A percentile compares a stretch with the other conserved stretches of the same genome.
Conservation (phyloP, 2,329 filamentous ascomycete species). For the Fusarium luffae region DNA sequence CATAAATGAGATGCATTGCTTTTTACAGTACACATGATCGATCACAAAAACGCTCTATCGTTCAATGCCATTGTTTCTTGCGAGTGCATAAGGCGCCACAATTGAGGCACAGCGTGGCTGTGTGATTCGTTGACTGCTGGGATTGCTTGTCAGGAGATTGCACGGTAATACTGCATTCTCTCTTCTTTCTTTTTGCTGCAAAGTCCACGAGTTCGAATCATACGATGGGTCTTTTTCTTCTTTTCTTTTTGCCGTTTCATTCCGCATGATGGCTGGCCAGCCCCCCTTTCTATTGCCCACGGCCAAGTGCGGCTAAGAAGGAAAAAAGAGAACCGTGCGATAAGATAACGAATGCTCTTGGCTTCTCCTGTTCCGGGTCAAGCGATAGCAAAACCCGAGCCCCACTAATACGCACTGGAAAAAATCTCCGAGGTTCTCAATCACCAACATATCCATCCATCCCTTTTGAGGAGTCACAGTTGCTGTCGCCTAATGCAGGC, state of each 20-base stretch:
- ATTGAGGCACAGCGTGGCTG: neutral
- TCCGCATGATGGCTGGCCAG: neutral
- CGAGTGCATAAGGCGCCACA: neutral
- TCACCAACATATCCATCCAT: constrained; percentile 1
- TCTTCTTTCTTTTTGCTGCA: neutral
- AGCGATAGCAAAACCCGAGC: constrained; percentile 1
- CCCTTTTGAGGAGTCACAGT: constrained; percentile 4
- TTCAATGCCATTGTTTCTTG: neutral
- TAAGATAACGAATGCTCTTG: constrained; percentile 6
- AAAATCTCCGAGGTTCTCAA: constrained; percentile 18
- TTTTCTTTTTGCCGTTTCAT: neutral
- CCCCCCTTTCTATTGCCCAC: neutral
- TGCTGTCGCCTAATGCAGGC: neutral
- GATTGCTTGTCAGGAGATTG: neutral
- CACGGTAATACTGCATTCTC: neutral
- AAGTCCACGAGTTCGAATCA: neutral
- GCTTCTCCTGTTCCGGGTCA: constrained; percentile 1
- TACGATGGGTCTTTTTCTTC: neutral
- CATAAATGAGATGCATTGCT: neutral
- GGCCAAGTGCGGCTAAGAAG: neutral
- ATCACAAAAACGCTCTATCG: neutral
- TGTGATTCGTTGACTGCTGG: neutral
- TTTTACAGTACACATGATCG: neutral
- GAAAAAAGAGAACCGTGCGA: neutral
- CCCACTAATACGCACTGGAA: neutral